A percentile compares a stretch with the other conserved stretches of the same genome.
phyloP scores from a whole-genome alignment of 2,329 filamentous ascomycete species.

The Aspergillus japonicus region DNA sequence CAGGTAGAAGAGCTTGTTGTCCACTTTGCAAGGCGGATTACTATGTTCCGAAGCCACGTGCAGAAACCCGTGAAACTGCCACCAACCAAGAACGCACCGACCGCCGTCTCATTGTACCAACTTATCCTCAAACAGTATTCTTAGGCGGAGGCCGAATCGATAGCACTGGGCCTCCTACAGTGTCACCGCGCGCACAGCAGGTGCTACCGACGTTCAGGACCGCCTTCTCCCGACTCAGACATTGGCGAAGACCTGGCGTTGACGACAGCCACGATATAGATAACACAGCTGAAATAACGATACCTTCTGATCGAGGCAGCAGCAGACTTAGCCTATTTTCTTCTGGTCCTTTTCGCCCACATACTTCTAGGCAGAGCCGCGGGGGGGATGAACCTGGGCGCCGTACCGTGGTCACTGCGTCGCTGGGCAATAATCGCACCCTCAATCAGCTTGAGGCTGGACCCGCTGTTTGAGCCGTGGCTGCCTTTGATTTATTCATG shows the following conservation, averaged over 20 bases:
- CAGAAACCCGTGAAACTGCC: conserved; percentile 48
- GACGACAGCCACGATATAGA: neutral
- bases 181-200: conserved; percentile 36
- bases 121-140: conserved; percentile 36
- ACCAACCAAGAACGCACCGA: conserved; percentile 32
- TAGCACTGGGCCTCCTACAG: conserved; percentile 34
- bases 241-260: conserved; percentile 5
- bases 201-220: conserved; percentile 17
- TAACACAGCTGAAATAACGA: neutral
- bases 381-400: neutral
- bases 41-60: conserved; percentile 86
- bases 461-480: conserved; percentile 9
- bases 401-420: neutral
- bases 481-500: neutral
- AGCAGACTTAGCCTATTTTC: neutral
- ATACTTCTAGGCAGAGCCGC: neutral
- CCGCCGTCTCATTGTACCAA: conserved; percentile 27
- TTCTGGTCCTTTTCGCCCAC: neutral
- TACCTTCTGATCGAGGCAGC: neutral
- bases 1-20: conserved; percentile 88
- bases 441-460: conserved; percentile 26
- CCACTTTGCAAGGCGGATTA: conserved; percentile 98
- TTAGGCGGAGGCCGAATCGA: conserved; percentile 33
- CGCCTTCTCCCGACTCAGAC: neutral
- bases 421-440: conserved; percentile 12